Evolutionary conservation across 1,284 basidiomycete genomes (phyloP).

Genomic region (Erythrobasidium hasegawianum): DNA sequence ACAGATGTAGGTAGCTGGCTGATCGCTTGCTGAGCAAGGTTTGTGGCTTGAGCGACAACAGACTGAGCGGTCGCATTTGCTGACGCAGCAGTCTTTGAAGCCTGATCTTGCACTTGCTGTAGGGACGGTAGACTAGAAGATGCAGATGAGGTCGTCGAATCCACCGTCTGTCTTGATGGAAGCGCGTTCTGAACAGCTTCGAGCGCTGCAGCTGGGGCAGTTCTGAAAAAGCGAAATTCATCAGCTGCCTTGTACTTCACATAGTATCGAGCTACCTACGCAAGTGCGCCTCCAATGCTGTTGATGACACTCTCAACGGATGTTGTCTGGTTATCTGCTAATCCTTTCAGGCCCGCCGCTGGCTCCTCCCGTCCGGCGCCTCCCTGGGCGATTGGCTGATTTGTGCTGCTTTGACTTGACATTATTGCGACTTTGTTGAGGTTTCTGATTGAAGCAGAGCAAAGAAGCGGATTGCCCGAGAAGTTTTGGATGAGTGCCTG

Average conservation of each 20-base stretch:
- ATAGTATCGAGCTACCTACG: not conserved
- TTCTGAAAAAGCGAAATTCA: not conserved
- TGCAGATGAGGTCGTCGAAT: not conserved
- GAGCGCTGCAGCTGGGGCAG: conserved; percentile 25
- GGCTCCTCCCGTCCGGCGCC: not conserved
- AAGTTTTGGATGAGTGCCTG: not conserved
- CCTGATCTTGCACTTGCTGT: conserved; percentile 3
- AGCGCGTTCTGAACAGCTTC: conserved; percentile 12
- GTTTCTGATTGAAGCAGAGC: not conserved
- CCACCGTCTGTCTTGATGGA: not conserved
- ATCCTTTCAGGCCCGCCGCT: no score
- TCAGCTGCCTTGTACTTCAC: not conserved
- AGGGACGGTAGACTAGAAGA: not conserved
- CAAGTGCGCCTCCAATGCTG: conserved; percentile 20
- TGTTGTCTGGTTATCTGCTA: conserved; percentile 12
- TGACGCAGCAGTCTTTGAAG: not conserved
- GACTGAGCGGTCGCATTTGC: not conserved
- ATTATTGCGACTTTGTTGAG: no score
- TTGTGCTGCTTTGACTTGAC: not conserved
- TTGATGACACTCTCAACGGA: conserved; percentile 26
- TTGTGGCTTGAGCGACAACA: not conserved
- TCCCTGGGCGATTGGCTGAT: conserved; percentile 17
- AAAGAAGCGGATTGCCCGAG: not conserved
- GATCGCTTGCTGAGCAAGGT: conserved; percentile 8
- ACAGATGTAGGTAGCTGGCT: conserved; percentile 15